Conservation (phyloP, 106 monocot species). For the Apostasia ramifera region DNA sequence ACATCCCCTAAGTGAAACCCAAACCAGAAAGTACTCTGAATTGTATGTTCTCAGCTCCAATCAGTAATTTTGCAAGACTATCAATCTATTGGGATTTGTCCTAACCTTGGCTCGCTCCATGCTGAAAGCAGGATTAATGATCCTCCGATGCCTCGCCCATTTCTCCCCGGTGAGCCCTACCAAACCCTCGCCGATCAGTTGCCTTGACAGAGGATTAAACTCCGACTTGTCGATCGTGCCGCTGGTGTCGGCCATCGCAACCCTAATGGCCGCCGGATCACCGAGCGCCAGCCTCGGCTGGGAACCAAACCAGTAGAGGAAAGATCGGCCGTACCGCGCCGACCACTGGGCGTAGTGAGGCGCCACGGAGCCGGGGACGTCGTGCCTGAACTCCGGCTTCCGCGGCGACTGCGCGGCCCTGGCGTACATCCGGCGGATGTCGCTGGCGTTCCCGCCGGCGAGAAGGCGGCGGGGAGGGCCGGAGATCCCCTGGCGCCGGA, state of each 20-base stretch:
- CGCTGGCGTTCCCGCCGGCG: slow-evolving; percentile 58
- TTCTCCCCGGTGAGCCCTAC: slow-evolving; percentile 51
- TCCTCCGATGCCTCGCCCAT: slow-evolving; percentile 56
- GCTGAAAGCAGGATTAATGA: slow-evolving; percentile 63
- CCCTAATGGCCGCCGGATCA: slow-evolving; percentile 39
- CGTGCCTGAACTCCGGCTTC: slow-evolving; percentile 22
- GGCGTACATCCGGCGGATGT: slow-evolving; percentile 40
- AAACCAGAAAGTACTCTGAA: too few species aligned
- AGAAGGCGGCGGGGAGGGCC: slow-evolving; percentile 48
- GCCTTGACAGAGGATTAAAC: slow-evolving; percentile 49
- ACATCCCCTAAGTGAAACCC: too few species aligned
- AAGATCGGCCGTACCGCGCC: slow-evolving; percentile 35
- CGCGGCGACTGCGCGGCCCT: slow-evolving; percentile 37
- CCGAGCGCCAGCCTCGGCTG: slow-evolving; percentile 54
- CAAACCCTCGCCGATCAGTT: slow-evolving; percentile 72
- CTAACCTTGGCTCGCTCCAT: slow-evolving; percentile 73
- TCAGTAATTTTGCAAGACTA: not conserved
- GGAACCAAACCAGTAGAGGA: slow-evolving; percentile 77
- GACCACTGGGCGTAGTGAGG: slow-evolving; percentile 69
- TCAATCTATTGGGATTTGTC: too few species aligned
- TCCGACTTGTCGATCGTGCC: slow-evolving; percentile 48
- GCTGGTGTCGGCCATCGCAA: slow-evolving; percentile 29
- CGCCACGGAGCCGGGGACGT: slow-evolving; percentile 33
- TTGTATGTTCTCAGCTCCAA: too few species aligned
- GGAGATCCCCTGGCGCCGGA: slow-evolving; percentile 46